A percentile compares a stretch with the other conserved stretches of the same genome.
These are phyloP conservation scores for Lepidium sativum DNA, from an alignment of 345 rosid genomes.

Conservation along the genomic window DNA sequence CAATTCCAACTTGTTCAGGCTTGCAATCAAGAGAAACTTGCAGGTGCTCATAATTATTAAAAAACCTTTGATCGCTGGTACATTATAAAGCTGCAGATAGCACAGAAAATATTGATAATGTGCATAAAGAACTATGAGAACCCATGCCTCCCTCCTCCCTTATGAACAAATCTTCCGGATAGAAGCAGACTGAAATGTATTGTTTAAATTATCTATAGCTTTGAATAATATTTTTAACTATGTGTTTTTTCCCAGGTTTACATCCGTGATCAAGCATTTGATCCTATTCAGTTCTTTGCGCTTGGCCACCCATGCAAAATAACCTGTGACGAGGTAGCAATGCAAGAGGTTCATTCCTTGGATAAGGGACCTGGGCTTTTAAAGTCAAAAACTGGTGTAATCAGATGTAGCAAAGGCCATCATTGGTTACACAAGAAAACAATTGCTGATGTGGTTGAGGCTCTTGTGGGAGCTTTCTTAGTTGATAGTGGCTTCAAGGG, in stretches of 20 bases:
- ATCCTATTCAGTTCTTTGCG: constrained; percentile 75
- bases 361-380: constrained; percentile 15
- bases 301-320: constrained; percentile 59
- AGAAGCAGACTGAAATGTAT: background rate
- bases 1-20: constrained; percentile 62
- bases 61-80: background rate
- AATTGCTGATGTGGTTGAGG: constrained; percentile 88
- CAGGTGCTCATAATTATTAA: constrained; percentile 40
- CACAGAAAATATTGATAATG: background rate
- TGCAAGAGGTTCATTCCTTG: constrained; percentile 36
- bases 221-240: background rate
- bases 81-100: constrained; percentile 1
- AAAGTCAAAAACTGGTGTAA: constrained; percentile 33
- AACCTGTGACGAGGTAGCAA: constrained; percentile 45
- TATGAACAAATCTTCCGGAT: background rate
- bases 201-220: background rate
- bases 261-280: constrained; percentile 80
- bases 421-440: constrained; percentile 77
- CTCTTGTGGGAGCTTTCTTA: constrained; percentile 85
- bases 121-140: constrained; percentile 9
- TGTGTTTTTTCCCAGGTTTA: constrained; percentile 44
- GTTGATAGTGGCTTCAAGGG: constrained; percentile 90
- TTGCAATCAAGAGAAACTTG: constrained; percentile 53
- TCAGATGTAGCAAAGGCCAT: constrained; percentile 77
- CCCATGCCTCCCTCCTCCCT: background rate